Conservation (phyloP, 495 filamentous ascomycete species). For the Hypoxylon trugodes region DNA sequence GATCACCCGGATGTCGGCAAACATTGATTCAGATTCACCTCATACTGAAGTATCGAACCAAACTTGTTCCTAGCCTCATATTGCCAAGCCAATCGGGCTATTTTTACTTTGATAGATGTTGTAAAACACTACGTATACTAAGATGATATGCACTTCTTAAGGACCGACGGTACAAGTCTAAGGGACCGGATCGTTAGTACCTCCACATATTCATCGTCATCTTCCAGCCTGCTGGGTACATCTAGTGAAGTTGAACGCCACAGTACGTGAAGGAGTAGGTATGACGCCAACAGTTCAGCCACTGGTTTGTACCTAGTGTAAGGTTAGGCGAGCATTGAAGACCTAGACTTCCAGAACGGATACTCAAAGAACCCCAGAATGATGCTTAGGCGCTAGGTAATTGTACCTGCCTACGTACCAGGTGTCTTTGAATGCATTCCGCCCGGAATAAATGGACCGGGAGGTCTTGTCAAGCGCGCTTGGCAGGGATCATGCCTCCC, state of each 20-base stretch:
- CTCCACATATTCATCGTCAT: conserved; percentile 31
- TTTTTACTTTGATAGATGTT: conserved; percentile 7
- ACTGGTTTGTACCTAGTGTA: conserved; percentile 1
- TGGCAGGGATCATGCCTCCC: conserved; percentile 12
- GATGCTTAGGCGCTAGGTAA: neutral
- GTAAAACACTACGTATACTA: neutral
- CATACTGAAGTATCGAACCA: neutral
- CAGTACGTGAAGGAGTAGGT: neutral
- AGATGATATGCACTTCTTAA: conserved; percentile 11
- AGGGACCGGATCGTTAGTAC: neutral
- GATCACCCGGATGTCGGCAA: conserved; percentile 24
- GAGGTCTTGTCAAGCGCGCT: conserved; percentile 13
- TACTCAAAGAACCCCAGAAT: conserved; percentile 2
- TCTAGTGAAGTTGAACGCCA: conserved; percentile 14
- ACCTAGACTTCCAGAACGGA: neutral
- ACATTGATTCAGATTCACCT: conserved; percentile 9
- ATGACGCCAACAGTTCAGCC: conserved; percentile 26
- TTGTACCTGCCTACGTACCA: too few species aligned
- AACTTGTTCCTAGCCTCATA: neutral
- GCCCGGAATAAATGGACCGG: conserved; percentile 18
- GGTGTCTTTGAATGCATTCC: neutral
- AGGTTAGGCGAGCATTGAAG: neutral
- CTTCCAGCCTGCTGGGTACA: conserved; percentile 12
- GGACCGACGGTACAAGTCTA: conserved; percentile 8
- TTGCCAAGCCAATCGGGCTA: neutral